Evolutionary conservation across 257 asterid genomes (phyloP), one percentile per base, ranked within the genome.

Genomic region (Agastache rugosa): DNA sequence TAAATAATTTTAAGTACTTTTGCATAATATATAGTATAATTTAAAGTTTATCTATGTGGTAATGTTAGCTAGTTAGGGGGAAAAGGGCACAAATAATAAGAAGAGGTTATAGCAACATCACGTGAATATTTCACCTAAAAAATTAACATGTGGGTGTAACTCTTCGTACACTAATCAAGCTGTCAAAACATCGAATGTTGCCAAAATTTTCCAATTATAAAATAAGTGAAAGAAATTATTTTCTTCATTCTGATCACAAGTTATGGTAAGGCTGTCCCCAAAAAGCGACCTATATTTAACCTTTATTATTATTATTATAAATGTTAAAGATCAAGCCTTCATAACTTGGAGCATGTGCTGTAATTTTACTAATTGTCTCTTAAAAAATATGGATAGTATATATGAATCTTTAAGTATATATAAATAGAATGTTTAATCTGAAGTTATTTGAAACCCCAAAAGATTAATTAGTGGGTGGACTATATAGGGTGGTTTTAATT

Each of bases 61-160:
- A 8, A 37, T 19, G 45, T 37, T 20, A 55, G 17, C 39, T 67
- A 47, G 10, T 47, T 67, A 27, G 20, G 3, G 50, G 9, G n/a
- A 55, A 70, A 71, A 58, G n/a, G 44, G 69, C 76, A 9, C 60
- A 71, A 62, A 47, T 4, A 34, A 47, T 31, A 71, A 58, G 20
- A 58, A 37, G 77, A 6, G 72, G 31, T 31, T 61, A 1, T 60
- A 66, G 27, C 61, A 45, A 51, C 42, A 72, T 80, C 81, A 76
- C 77, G 84, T 80, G 84, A 80, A 76, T 50, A 72, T 80, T 71
- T 70, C 72, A 71, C 80, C 72, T 60, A 44, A 31, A 66, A 66
- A 77, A 50, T 23, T 29, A 81, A 74, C 71, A 73, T 72, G 82
- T 77, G 82, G 82, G 61, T 76, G 73, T 68, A 55, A 68, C 37